phyloP scores from a whole-genome alignment of 1,284 basidiomycete genomes.

The Leccinum angustisporum region DNA sequence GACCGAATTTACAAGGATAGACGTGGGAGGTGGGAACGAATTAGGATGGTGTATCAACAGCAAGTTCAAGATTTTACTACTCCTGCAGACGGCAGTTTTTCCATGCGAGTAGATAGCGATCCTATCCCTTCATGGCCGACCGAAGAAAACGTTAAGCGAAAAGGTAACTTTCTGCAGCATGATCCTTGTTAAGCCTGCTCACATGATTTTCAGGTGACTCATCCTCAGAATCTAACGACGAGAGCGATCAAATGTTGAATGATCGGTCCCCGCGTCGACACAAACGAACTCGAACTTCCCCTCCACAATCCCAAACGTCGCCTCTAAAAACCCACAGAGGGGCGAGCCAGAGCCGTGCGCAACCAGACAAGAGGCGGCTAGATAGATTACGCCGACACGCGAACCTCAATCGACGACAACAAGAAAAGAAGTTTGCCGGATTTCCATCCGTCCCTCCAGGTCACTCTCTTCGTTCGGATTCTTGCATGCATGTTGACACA shows the following conservation, averaged over 20 bases:
- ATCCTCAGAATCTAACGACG: constrained; percentile 9
- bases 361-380: constrained; percentile 43
- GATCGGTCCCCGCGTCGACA: constrained; percentile 19
- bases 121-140: constrained; percentile 19
- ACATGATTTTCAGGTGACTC: constrained; percentile 17
- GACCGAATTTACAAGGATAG: constrained; percentile 27
- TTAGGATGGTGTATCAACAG: constrained; percentile 18
- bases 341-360: constrained; percentile 38
- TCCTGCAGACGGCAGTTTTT: constrained; percentile 30
- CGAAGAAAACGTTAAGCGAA: constrained; percentile 41
- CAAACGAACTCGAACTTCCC: constrained; percentile 50
- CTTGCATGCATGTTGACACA: constrained; percentile 10
- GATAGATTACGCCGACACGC: constrained; percentile 36
- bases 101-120: constrained; percentile 31
- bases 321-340: constrained; percentile 44
- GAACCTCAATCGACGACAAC: constrained; percentile 36
- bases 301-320: constrained; percentile 46
- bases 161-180: constrained; percentile 39
- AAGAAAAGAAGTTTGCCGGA: constrained; percentile 3
- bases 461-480: constrained; percentile 6
- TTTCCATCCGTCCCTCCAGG: constrained; percentile 21
- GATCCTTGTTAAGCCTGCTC: constrained; percentile 9
- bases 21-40: constrained; percentile 28
- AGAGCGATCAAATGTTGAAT: constrained; percentile 28
- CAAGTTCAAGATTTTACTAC: constrained; percentile 10